Percentiles rank a stretch among this genome's conserved stretches.
phyloP scores from a whole-genome alignment of 345 rosid genomes.

The Clarkia xantiana region DNA sequence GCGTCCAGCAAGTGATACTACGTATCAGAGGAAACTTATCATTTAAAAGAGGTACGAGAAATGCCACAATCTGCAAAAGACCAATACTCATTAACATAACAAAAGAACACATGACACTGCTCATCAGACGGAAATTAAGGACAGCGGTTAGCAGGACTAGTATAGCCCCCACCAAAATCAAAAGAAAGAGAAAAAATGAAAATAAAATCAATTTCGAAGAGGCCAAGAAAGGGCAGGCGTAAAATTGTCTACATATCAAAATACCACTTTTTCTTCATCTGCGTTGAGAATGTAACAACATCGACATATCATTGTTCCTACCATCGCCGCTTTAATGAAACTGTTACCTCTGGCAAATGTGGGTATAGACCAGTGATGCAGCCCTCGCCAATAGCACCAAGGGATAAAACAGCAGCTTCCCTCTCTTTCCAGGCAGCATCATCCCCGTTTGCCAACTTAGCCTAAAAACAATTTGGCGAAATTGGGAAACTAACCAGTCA shows the following conservation, averaged over 20 bases:
- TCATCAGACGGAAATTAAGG: too few relatives aligned
- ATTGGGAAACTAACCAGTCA: background rate
- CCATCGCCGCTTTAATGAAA: background rate
- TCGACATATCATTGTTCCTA: background rate
- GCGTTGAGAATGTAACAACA: background rate
- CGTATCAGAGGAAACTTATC: slow-evolving; percentile 87
- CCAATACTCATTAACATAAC: too few relatives aligned
- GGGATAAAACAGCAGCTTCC: slow-evolving; percentile 97
- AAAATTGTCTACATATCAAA: too few relatives aligned
- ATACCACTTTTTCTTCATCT: too few relatives aligned
- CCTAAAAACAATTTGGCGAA: slow-evolving; percentile 20
- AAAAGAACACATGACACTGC: too few relatives aligned
- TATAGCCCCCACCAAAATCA: too few relatives aligned
- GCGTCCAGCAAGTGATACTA: slow-evolving; percentile 96
- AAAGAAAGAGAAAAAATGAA: too few relatives aligned
- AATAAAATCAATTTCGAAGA: too few relatives aligned
- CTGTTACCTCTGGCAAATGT: slow-evolving; percentile 54
- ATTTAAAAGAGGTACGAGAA: slow-evolving; percentile 86
- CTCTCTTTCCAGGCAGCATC: slow-evolving; percentile 95
- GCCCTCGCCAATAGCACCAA: slow-evolving; percentile 91
- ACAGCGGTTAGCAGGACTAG: too few relatives aligned
- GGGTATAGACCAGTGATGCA: slow-evolving; percentile 96
- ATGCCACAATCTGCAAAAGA: slow-evolving; percentile 61
- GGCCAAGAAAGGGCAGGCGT: too few relatives aligned
- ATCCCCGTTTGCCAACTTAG: slow-evolving; percentile 54